Evolutionary conservation across 352 stramenopile species (phyloP).

Genomic region (Pythium phragmiticola): DNA sequence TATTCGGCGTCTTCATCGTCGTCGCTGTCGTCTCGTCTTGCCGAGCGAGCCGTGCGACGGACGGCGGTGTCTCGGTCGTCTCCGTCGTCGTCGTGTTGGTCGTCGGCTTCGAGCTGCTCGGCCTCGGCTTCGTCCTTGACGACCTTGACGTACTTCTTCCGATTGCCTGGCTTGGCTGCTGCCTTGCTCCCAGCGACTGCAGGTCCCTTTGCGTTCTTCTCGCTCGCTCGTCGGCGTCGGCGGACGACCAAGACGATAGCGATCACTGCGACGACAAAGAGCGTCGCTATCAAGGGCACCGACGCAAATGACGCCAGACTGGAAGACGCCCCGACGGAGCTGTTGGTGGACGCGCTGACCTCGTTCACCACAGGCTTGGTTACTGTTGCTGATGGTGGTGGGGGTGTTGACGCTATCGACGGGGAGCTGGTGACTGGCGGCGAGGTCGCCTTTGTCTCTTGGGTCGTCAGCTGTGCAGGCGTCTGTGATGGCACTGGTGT

Average conservation of each 20-base stretch:
- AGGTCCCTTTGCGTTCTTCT: background rate
- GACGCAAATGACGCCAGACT: slow-evolving; percentile 16
- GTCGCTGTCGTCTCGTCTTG: slow-evolving; percentile 15
- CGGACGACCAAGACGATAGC: slow-evolving; percentile 8
- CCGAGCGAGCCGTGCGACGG: background rate
- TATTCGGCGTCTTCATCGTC: slow-evolving; percentile 35
- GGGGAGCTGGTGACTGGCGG: background rate
- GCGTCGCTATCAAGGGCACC: slow-evolving; percentile 16
- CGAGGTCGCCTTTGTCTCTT: background rate
- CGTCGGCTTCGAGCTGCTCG: slow-evolving; percentile 1
- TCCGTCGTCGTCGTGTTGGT: background rate
- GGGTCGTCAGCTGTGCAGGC: background rate
- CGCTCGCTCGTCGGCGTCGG: slow-evolving; percentile 3
- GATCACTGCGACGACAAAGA: slow-evolving; percentile 12
- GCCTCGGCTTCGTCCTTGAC: slow-evolving; percentile 25
- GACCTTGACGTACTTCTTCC: slow-evolving; percentile 28
- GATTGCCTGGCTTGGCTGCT: slow-evolving; percentile 10
- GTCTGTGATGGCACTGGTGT: background rate
- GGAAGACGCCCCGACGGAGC: slow-evolving; percentile 4
- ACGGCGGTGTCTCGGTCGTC: background rate
- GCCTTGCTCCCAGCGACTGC: background rate
- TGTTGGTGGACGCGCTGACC: slow-evolving; percentile 1
- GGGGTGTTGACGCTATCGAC: background rate
- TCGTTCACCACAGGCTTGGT: slow-evolving; percentile 3
- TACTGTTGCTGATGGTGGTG: background rate